Percentiles rank a stretch among this genome's conserved stretches.
Conservation (phyloP, 2,329 filamentous ascomycete genomes). For the Paracamarosporium sp. region DNA sequence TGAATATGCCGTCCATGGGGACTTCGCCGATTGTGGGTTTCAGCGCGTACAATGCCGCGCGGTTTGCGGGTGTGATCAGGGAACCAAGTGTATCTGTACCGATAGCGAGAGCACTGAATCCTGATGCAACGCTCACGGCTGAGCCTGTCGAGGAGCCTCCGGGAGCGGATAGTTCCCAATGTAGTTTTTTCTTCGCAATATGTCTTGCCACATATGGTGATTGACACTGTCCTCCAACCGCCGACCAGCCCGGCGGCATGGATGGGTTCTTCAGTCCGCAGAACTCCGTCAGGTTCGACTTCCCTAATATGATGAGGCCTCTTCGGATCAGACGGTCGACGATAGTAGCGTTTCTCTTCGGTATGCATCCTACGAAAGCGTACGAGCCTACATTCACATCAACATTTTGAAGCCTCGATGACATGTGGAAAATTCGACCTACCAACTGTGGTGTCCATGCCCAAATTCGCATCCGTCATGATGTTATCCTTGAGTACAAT, state of each 20-base stretch:
- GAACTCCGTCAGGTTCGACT: constrained; percentile 51
- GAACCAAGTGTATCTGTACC: constrained; percentile 50
- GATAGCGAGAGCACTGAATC: constrained; percentile 50
- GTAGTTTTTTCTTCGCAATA: constrained; percentile 44
- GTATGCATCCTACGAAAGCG: constrained; percentile 46
- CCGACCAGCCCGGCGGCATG: constrained; percentile 50
- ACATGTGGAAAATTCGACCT: constrained; percentile 9
- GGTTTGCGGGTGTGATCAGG: constrained; percentile 48
- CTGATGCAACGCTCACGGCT: constrained; percentile 48
- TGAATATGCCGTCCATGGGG: constrained; percentile 46
- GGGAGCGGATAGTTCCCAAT: constrained; percentile 45
- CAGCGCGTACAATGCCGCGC: constrained; percentile 47
- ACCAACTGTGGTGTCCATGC: constrained; percentile 52
- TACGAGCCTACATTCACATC: constrained; percentile 33
- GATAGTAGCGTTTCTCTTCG: constrained; percentile 46
- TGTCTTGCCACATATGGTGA: constrained; percentile 48
- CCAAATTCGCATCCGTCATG: constrained; percentile 44
- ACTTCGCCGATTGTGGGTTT: constrained; percentile 46
- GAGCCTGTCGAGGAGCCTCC: constrained; percentile 48
- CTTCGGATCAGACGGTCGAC: constrained; percentile 45
- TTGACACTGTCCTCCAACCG: constrained; percentile 48
- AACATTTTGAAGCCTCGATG: background rate
- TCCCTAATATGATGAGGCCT: constrained; percentile 53
- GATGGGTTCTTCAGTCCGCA: constrained; percentile 44
- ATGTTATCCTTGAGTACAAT: constrained; percentile 53